Evolutionary conservation across 169 alveolate species (phyloP).

Genomic region (Eimeria acervulina): DNA sequence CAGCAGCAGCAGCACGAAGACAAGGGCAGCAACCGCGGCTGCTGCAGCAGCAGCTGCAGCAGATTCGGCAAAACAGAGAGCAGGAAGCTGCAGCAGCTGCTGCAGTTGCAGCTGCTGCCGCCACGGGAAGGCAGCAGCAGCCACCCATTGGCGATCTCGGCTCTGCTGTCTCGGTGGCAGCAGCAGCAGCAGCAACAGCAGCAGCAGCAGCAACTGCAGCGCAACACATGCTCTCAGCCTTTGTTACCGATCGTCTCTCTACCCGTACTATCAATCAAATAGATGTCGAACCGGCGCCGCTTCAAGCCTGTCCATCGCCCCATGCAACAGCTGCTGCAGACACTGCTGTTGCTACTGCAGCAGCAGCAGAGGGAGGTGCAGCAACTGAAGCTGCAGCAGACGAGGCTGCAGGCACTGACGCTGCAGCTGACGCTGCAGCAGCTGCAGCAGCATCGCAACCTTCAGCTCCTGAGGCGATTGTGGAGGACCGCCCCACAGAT

Average conservation of each 20-base stretch:
- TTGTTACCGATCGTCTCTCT: neutral
- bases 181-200: conserved; percentile 35
- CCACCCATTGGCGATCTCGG: neutral
- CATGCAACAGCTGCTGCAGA: conserved; percentile 5
- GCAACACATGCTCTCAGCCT: conserved; percentile 57
- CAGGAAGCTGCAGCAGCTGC: too few relatives aligned
- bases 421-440: neutral
- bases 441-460: conserved; percentile 28
- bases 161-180: conserved; percentile 6
- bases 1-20: too few relatives aligned
- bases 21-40: too few relatives aligned
- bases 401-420: too few relatives aligned
- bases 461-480: neutral
- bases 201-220: conserved; percentile 59
- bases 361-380: too few relatives aligned
- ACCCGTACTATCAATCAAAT: neutral
- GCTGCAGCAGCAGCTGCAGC: too few relatives aligned
- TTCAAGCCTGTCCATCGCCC: conserved; percentile 52
- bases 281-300: conserved; percentile 33
- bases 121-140: conserved; percentile 51
- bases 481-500: neutral
- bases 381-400: too few relatives aligned
- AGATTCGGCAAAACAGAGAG: too few relatives aligned
- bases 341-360: conserved; percentile 3
- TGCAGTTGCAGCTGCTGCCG: too few relatives aligned